phyloP scores from a whole-genome alignment of 139 green algal species.

The Chlorokybus atmophyticus region DNA sequence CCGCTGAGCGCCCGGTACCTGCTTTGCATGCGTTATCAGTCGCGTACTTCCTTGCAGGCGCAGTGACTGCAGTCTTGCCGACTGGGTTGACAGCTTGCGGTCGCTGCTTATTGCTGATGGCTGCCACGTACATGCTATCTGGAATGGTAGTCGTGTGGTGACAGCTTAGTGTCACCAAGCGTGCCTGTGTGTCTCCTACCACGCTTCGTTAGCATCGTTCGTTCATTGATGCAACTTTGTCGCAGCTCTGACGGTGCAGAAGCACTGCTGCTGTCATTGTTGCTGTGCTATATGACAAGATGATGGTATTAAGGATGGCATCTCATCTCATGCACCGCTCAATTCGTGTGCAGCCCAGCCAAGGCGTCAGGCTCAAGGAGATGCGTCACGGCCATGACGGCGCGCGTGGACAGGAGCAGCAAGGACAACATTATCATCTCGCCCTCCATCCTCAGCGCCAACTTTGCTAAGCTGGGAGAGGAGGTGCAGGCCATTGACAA shows the following conservation, averaged over 20 bases:
- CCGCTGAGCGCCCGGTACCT: no score
- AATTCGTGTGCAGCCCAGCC: background rate
- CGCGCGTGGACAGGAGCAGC: constrained; percentile 33
- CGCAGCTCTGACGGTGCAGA: background rate
- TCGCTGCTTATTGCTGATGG: no score
- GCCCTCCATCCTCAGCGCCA: constrained; percentile 86
- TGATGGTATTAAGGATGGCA: background rate
- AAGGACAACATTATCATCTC: constrained; percentile 59
- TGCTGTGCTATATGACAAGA: background rate
- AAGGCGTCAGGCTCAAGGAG: background rate
- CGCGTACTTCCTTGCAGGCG: no score
- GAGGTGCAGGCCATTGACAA: constrained; percentile 81
- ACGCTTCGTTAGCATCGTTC: no score
- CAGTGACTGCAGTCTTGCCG: no score
- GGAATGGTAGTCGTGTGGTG: no score
- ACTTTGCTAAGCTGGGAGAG: constrained; percentile 87
- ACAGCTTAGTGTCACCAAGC: no score
- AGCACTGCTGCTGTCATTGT: background rate
- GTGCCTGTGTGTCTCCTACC: no score
- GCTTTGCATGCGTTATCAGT: no score
- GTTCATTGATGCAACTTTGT: background rate
- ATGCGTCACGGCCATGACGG: constrained; percentile 4
- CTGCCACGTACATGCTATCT: no score
- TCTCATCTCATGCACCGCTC: background rate
- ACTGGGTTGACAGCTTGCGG: no score